Evolutionary conservation across 176 grass and related monocot genomes (phyloP), one percentile per base, ranked within the genome.

Genomic region (Phoenix dactylifera): DNA sequence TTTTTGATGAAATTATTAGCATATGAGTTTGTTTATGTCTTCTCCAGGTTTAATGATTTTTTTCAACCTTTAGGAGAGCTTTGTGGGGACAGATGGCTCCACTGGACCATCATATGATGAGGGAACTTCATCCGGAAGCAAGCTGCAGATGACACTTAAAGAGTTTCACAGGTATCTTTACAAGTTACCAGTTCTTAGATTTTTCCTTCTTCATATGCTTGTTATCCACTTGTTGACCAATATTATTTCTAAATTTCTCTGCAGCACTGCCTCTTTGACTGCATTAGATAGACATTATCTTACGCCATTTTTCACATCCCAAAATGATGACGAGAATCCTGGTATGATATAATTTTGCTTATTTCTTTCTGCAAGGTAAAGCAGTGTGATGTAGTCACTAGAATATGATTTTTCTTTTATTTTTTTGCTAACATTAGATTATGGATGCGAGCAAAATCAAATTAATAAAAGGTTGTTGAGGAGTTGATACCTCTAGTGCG

Each of bases 271-370:
- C 15, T 97, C 93, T 49, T 97, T 97, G 60, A 88, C 72, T 49
- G 93, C 84, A 62, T 75, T 97, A 75, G 93, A 97, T 75, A 97
- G 83, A 70, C 91, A 97, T 76, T 97, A 80, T 69, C 72, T 97
- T 52, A 97, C 93, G 76, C 93, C 93, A 73, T 91, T 97, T 69
- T 97, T 97, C 70, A 97, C 93, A 1, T 91, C 81, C 67, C 87
- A 97, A 67, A 91, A 97, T 49, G 82, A 85, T 0, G 90, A 89
- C 0, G 87, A 85, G 4, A 81, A 85, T 52, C 85, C 90, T 17
- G 73, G 93, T 97, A 77, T 44, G 35, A 12, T 44, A 44, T 44
- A 14, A 44, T 2, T 44, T 44, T 44, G 1, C 10, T 14, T 44
- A 44, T 12, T 44, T 44, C 35, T 44, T 44, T 44, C 35, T 44